Base-by-base conservation (phyloP, 2,329 filamentous ascomycete species). In the Beauveria rudraprayagi region DNA sequence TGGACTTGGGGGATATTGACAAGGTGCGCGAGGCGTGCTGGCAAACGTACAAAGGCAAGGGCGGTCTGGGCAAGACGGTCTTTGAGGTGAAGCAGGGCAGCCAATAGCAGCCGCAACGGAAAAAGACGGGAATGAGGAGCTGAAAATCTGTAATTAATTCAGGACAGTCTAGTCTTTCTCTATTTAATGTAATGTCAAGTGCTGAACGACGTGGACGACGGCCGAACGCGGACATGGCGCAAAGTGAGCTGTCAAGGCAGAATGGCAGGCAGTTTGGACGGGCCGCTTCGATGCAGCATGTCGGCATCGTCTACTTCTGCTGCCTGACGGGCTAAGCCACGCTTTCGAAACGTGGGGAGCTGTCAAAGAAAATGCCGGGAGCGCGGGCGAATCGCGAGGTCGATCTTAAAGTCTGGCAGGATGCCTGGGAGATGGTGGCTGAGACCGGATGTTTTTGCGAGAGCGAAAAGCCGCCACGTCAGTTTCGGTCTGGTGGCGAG, bases 61-160 rank as follows among this genome's bases (percentile, higher is more conserved):
- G 76, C 1, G 76, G 74, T 1, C 52, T 77, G 37, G 76, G 76
- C 14, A 78, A 77, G 65, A 68, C 72, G 55, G 74, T 78, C 3
- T 53, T 65, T 46, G 61, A 63, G 34, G 51, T 63, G 37, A 54
- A 54, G 48, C n/a, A 53, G 11, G 14, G 17, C 26, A n/a, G 9
- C 37, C 8, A 34, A 16, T 17, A 44, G 56, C 11, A 57, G n/a
- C 19, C 46, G 28, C 24, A 22, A 8, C 19, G 17, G 41, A 11
- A 3, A 19, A 16, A 19, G 5, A 46, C 41, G 14, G 54, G 17
- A 30, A 40, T 28, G 54, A 24, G 51, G 9, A 19, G 22, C 47
- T 11, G 41, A 46, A 9, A 56, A 24, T 17, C 26, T 56, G 41
- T 30, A 34, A 34, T 17, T 34, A 14, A 19, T 4, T 16, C 5